phyloP scores from a whole-genome alignment of 352 stramenopile species.

The Phytophthora vignae region DNA sequence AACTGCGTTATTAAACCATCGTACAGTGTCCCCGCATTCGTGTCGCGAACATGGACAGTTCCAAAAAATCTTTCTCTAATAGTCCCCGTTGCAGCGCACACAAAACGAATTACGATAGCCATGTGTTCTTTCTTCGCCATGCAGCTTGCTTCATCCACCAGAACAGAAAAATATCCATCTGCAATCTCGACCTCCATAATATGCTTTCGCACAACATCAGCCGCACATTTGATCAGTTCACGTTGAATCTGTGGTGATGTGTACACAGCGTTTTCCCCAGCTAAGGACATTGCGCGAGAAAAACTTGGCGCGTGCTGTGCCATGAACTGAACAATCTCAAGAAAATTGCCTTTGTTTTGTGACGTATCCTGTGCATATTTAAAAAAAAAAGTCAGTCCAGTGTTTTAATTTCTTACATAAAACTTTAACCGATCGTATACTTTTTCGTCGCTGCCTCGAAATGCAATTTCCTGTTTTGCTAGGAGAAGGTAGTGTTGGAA shows the following conservation, averaged over 20 bases:
- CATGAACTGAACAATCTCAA: slow-evolving; percentile 1
- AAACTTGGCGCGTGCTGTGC: neutral
- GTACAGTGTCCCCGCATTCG: neutral
- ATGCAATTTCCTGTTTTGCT: too few species aligned
- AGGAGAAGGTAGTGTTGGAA: too few species aligned
- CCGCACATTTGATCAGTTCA: too few species aligned
- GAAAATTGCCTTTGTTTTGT: neutral
- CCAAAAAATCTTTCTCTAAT: neutral
- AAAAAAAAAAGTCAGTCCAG: neutral
- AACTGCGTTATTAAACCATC: neutral
- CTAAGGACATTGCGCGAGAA: neutral
- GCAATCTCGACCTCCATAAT: too few species aligned
- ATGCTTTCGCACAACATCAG: too few species aligned
- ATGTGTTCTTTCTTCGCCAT: too few species aligned
- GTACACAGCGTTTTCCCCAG: neutral
- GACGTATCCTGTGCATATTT: neutral
- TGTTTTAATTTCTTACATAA: neutral
- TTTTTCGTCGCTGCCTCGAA: neutral
- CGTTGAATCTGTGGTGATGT: too few species aligned
- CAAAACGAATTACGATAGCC: too few species aligned
- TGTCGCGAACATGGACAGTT: neutral
- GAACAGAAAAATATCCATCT: too few species aligned
- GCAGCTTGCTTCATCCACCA: too few species aligned
- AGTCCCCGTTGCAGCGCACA: neutral
- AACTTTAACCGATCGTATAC: neutral